These are phyloP conservation scores for Punica granatum DNA, from an alignment of 345 rosid species.

Conservation along the genomic window DNA sequence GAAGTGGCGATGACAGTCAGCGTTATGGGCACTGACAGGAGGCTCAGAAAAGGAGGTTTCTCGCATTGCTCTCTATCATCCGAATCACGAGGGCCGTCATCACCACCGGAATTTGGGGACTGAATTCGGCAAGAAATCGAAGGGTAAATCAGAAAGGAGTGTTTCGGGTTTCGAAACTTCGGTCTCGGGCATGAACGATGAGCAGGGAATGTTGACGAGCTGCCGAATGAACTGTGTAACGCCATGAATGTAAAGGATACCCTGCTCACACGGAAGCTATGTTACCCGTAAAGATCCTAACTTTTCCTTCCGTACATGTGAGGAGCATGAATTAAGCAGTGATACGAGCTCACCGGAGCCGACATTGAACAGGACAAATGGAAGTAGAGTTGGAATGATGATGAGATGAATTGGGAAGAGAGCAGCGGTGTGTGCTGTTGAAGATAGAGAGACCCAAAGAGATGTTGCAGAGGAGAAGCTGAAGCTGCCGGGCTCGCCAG, in stretches of 20 bases:
- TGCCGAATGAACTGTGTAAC: background rate
- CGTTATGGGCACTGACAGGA: constrained; percentile 56
- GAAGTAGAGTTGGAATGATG: background rate
- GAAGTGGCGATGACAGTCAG: constrained; percentile 59
- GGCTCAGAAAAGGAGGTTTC: constrained; percentile 27
- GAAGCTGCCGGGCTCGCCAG: background rate
- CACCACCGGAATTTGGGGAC: background rate
- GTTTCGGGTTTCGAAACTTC: constrained; percentile 8
- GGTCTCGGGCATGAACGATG: background rate
- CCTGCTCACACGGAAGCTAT: background rate
- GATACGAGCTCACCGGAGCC: background rate
- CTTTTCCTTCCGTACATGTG: background rate
- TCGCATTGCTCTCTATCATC: constrained; percentile 18
- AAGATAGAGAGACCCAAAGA: background rate
- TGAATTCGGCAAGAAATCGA: constrained; percentile 32
- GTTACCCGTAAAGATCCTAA: background rate
- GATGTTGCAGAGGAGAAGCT: background rate
- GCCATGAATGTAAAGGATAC: background rate
- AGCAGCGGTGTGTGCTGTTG: background rate
- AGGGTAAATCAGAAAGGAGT: constrained; percentile 14
- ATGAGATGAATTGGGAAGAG: background rate
- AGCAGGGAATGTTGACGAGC: background rate
- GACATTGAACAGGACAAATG: background rate
- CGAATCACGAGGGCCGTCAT: constrained; percentile 5
- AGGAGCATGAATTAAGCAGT: background rate